These are phyloP conservation scores for Dendrothele bispora DNA, from an alignment of 768 basidiomycete genomes.

Conservation along the genomic window DNA sequence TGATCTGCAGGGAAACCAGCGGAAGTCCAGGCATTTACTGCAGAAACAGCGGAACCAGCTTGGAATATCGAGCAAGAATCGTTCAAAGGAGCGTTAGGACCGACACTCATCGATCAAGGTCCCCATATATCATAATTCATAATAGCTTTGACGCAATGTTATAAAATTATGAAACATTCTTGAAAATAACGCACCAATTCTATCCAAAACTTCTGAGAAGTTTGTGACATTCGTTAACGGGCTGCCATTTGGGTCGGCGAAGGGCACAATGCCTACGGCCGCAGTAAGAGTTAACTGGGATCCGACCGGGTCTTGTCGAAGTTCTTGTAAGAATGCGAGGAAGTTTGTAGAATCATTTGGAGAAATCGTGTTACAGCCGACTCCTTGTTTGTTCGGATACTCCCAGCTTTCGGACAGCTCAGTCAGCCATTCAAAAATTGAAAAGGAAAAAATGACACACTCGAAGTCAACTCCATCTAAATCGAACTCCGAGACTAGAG, in stretches of 20 bases:
- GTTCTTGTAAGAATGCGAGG: constrained; percentile 69
- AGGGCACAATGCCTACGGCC: constrained; percentile 67
- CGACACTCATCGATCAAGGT: constrained; percentile 52
- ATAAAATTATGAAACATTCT: background rate
- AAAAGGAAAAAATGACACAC: no score
- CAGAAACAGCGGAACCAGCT: constrained; percentile 68
- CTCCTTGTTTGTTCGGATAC: constrained; percentile 69
- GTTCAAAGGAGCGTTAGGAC: constrained; percentile 82
- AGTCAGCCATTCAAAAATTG: background rate
- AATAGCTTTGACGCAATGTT: constrained; percentile 33
- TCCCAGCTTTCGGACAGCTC: constrained; percentile 62
- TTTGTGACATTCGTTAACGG: constrained; percentile 62
- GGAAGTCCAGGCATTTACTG: constrained; percentile 65
- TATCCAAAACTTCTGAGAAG: constrained; percentile 74
- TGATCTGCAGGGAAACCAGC: constrained; percentile 70
- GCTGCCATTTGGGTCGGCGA: constrained; percentile 51
- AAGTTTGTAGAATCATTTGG: constrained; percentile 75
- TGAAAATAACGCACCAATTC: constrained; percentile 48
- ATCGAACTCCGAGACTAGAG: constrained; percentile 45
- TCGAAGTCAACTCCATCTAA: constrained; percentile 71
- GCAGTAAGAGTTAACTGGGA: constrained; percentile 68
- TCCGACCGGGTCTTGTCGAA: constrained; percentile 56
- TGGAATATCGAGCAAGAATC: constrained; percentile 67
- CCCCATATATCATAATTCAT: constrained; percentile 60
- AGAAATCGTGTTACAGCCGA: constrained; percentile 66